Base-by-base conservation (phyloP, 495 filamentous ascomycete genomes). In the Schizothecium vesticola region DNA sequence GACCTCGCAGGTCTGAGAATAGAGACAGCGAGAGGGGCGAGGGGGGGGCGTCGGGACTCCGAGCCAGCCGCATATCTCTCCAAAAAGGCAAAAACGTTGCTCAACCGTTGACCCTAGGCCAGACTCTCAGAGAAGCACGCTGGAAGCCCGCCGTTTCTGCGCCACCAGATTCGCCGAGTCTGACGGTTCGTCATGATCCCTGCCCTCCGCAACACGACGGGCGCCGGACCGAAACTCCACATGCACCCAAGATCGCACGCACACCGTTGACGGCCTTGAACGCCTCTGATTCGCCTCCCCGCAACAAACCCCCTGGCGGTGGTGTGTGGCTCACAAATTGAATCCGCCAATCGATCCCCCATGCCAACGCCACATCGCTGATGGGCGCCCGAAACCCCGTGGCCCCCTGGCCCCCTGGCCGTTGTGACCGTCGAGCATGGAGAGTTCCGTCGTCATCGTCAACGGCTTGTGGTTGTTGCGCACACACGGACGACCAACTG, bases 161-260 rank as follows among this genome's bases (percentile, higher is more conserved):
- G 74, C 74, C 73, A 75, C 75, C 69, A 76, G 73, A 73, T 76
- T 74, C 61, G 64, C 66, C 56, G 65, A 65, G 31, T 43, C 33
- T 13, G 63, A 59, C 59, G 73, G 67, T 56, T 63, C 60, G 62
- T 66, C 66, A 70, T 66, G 59, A 71, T 62, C 71, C 73, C 64
- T 70, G 73, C 64, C 70, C 66, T 62, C 59, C 61, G 43, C 64
- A 61, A 69, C 67, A 66, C 61, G 57, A 72, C 77, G 77, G 77
- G 70, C 67, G 73, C 36, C 77, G 77, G 77, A 70, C 77, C 77
- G 77, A 77, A 71, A 79, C 76, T 79, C 77, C 77, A 77, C 73
- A 73, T 76, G 71, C 72, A 73, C 51, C 71, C 76, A 70, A 72
- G 76, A 77, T 77, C 77, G 68, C 69, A 56, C 66, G 61, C 70